Percentiles rank a stretch among this genome's conserved stretches.
phyloP scores from a whole-genome alignment of 257 asterid species.

The Solanum pimpinellifolium region DNA sequence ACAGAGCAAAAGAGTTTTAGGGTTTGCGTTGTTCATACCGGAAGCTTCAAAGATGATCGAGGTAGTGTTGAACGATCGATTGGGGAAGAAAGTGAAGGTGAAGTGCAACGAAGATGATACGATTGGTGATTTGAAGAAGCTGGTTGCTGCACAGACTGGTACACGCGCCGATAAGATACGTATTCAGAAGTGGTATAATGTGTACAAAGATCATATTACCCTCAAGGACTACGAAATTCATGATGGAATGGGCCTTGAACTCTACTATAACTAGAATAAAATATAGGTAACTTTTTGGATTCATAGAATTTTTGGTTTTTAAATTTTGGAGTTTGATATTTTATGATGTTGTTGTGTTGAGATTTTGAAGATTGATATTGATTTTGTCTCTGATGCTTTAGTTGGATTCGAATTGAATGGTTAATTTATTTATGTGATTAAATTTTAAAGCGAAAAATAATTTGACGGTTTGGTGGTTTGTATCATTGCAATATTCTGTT shows the following conservation, averaged over 20 bases:
- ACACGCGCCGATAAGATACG: conserved; percentile 9
- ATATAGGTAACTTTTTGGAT: background rate
- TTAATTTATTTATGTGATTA: background rate
- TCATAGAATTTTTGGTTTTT: background rate
- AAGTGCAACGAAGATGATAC: conserved; percentile 6
- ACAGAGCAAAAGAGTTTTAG: background rate
- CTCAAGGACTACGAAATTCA: conserved; percentile 6
- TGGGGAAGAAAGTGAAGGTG: conserved; percentile 5
- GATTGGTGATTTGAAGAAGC: background rate
- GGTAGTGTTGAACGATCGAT: conserved; percentile 3
- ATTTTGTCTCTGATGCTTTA: background rate
- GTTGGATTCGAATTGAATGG: background rate
- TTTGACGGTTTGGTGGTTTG: background rate
- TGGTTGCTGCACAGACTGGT: conserved; percentile 13
- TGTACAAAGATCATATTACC: conserved; percentile 10
- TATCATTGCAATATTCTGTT: background rate
- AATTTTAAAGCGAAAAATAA: background rate
- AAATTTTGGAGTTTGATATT: background rate
- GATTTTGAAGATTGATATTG: background rate
- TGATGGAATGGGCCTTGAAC: conserved; percentile 12
- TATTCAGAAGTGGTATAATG: conserved; percentile 12
- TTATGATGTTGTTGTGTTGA: background rate
- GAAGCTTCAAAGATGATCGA: background rate
- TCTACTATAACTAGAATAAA: conserved; percentile 1
- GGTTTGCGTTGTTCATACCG: background rate